A percentile compares a stretch with the other conserved stretches of the same genome.
These are phyloP conservation scores for Amborella trichopoda DNA, from an alignment of 164 flowering plant genomes.

Conservation along the genomic window DNA sequence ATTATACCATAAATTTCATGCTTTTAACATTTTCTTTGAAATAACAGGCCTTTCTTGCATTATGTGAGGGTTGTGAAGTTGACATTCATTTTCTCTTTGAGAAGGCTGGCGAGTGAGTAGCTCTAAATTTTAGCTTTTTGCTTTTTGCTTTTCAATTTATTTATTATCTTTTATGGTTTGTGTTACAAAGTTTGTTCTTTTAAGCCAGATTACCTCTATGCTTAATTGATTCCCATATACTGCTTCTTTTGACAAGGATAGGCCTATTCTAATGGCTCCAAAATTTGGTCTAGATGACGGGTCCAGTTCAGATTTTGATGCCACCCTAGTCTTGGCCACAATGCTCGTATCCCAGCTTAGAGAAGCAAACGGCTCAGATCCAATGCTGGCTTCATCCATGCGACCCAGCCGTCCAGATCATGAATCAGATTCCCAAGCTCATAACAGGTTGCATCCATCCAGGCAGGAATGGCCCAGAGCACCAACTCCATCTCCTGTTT, in stretches of 20 bases:
- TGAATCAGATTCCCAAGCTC: constrained; percentile 24
- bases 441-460: constrained; percentile 1
- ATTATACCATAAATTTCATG: no score
- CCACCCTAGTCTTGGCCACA: constrained; percentile 82
- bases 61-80: constrained; percentile 94
- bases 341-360: constrained; percentile 83
- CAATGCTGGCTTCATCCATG: constrained; percentile 21
- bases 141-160: neutral
- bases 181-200: neutral
- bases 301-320: constrained; percentile 63
- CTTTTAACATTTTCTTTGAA: constrained; percentile 2
- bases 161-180: neutral
- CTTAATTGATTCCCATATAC: no score
- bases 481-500: constrained; percentile 11
- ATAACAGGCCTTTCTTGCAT: constrained; percentile 83
- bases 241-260: constrained; percentile 19
- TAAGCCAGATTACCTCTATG: no score
- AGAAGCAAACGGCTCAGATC: constrained; percentile 33
- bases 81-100: constrained; percentile 85
- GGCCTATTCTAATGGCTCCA: constrained; percentile 96
- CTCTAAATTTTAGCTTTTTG: no score
- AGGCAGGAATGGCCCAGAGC: constrained; percentile 23
- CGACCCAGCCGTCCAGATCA: constrained; percentile 20
- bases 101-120: constrained; percentile 95
- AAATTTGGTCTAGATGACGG: constrained; percentile 78